Evolutionary conservation across 345 rosid genomes (phyloP).

Genomic region (Heritiera fomes): DNA sequence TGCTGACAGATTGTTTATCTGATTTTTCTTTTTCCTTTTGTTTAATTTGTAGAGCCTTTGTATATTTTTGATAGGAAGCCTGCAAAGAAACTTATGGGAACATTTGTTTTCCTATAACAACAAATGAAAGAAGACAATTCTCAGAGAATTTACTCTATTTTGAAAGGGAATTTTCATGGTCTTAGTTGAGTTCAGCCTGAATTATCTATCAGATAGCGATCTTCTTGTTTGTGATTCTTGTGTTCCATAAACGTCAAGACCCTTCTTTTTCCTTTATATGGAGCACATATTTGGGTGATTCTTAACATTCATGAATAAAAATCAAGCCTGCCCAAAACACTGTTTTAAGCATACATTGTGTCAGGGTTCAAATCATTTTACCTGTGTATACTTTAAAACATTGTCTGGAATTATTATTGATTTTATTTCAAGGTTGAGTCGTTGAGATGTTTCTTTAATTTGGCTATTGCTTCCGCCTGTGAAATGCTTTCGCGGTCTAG

Average conservation of each 20-base stretch:
- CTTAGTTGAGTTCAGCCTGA: neutral
- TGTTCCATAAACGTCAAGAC: neutral
- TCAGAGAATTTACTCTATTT: neutral
- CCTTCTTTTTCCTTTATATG: too few species aligned
- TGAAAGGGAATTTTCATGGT: conserved; percentile 6
- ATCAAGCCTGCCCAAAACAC: neutral
- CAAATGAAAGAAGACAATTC: conserved; percentile 9
- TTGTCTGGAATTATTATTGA: neutral
- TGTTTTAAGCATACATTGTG: neutral
- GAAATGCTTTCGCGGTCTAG: neutral
- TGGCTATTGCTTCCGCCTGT: too few species aligned
- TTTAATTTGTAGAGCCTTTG: neutral
- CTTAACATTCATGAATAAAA: neutral
- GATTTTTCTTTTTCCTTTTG: neutral
- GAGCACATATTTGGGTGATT: neutral
- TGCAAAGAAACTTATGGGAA: neutral
- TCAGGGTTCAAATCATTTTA: neutral
- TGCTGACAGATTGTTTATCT: neutral
- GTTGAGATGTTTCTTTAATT: neutral
- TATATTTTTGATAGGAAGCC: neutral
- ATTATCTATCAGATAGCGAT: neutral
- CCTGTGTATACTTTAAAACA: neutral
- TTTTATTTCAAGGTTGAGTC: neutral
- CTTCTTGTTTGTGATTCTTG: neutral
- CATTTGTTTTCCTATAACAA: neutral